phyloP scores from a whole-genome alignment of 345 rosid species.

The Populus deltoides region DNA sequence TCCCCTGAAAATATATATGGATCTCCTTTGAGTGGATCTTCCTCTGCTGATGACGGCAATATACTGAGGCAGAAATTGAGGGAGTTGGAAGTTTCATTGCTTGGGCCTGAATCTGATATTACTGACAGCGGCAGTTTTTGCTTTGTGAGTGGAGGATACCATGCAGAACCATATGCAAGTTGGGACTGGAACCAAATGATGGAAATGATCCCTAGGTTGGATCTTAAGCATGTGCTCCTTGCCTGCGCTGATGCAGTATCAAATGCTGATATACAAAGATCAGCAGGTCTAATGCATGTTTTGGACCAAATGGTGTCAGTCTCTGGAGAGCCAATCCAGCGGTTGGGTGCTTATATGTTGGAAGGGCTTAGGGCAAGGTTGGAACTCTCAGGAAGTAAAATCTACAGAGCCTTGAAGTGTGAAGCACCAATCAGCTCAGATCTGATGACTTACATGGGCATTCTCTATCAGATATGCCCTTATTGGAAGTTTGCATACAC shows the following conservation, averaged over 20 bases:
- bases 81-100: constrained; percentile 61
- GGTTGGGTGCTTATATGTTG: constrained; percentile 82
- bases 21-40: constrained; percentile 77
- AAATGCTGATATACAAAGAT: constrained; percentile 43
- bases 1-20: constrained; percentile 66
- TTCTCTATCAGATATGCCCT: constrained; percentile 73
- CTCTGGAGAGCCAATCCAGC: constrained; percentile 75
- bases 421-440: constrained; percentile 79
- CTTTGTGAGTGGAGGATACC: constrained; percentile 39
- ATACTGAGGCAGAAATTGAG: constrained; percentile 58
- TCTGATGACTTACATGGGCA: constrained; percentile 85
- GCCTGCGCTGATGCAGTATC: constrained; percentile 64
- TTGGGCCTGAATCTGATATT: constrained; percentile 60
- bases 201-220: constrained; percentile 53
- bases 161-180: constrained; percentile 28
- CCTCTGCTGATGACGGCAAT: constrained; percentile 46
- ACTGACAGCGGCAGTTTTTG: constrained; percentile 49
- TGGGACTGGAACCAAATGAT: constrained; percentile 49
- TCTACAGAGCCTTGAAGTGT: constrained; percentile 80
- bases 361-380: constrained; percentile 94
- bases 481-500: constrained; percentile 88
- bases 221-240: constrained; percentile 59
- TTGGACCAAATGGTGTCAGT: constrained; percentile 90
- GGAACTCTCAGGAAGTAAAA: constrained; percentile 79
- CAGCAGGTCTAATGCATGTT: constrained; percentile 54